Conservation (phyloP, 345 rosid species). For the Durio zibethinus region DNA sequence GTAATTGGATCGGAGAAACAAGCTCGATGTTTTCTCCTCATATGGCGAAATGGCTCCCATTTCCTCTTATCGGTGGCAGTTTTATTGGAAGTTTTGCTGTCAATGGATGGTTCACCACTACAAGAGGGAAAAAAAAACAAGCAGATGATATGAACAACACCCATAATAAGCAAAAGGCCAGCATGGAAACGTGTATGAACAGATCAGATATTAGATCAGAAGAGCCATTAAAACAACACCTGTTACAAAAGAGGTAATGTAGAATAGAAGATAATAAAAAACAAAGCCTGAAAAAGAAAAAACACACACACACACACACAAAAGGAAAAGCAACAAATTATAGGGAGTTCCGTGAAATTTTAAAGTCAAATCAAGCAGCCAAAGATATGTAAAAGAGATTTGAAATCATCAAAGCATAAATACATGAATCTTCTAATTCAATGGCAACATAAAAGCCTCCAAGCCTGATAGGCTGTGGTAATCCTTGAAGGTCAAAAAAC, state of each 20-base stretch:
- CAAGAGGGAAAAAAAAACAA: background rate
- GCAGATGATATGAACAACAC: background rate
- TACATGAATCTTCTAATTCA: background rate
- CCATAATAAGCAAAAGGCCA: background rate
- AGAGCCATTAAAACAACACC: background rate
- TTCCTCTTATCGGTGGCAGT: background rate
- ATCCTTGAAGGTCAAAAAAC: background rate
- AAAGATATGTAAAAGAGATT: background rate
- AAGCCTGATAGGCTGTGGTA: background rate
- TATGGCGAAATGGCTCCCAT: constrained; percentile 3
- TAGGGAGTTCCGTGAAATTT: background rate
- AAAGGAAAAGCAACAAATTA: background rate
- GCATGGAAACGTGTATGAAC: background rate
- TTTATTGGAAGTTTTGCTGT: background rate
- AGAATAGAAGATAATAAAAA: background rate
- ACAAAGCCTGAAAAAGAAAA: background rate
- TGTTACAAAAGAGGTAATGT: background rate
- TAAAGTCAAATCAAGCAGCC: background rate
- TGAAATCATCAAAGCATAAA: background rate
- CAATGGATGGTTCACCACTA: background rate
- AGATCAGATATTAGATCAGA: background rate
- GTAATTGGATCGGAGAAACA: background rate
- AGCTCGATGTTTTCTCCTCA: background rate
- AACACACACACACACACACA: no score
- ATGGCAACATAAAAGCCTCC: background rate